Percentiles rank a stretch among this genome's conserved stretches.
These are phyloP conservation scores for Dioszegia crocea DNA, from an alignment of 768 basidiomycete species.

Conservation along the genomic window DNA sequence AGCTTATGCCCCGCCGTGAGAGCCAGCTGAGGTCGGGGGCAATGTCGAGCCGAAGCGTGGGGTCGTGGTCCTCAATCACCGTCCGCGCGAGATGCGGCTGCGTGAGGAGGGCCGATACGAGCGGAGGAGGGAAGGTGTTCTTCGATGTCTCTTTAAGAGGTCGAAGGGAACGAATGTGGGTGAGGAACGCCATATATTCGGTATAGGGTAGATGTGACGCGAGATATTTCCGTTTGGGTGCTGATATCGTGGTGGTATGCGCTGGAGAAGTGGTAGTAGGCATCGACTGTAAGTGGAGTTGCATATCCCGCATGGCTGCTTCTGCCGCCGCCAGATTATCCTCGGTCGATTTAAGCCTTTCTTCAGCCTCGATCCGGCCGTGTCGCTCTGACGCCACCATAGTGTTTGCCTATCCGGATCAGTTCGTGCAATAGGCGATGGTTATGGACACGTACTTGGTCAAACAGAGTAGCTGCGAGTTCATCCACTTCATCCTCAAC, in stretches of 20 bases:
- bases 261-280: constrained; percentile 32
- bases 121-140: constrained; percentile 55
- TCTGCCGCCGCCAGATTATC: constrained; percentile 74
- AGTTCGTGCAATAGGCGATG: not conserved
- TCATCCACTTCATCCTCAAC: constrained; percentile 95
- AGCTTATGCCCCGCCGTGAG: constrained; percentile 73
- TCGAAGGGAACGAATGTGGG: constrained; percentile 70
- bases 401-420: constrained; percentile 67
- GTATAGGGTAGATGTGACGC: constrained; percentile 70
- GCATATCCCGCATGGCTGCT: constrained; percentile 77
- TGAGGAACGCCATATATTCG: constrained; percentile 73
- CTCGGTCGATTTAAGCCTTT: constrained; percentile 72
- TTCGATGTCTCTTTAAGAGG: constrained; percentile 54
- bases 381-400: constrained; percentile 96
- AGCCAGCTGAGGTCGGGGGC: constrained; percentile 93
- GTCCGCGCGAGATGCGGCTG: constrained; percentile 75
- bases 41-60: constrained; percentile 85
- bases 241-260: not conserved
- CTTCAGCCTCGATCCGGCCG: constrained; percentile 63
- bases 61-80: constrained; percentile 81
- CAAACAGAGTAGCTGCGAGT: constrained; percentile 82
- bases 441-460: constrained; percentile 47
- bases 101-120: constrained; percentile 66
- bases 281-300: constrained; percentile 73
- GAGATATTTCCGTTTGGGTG: constrained; percentile 28